phyloP scores from a whole-genome alignment of 352 stramenopile genomes.

The Phytophthora brassicae region DNA sequence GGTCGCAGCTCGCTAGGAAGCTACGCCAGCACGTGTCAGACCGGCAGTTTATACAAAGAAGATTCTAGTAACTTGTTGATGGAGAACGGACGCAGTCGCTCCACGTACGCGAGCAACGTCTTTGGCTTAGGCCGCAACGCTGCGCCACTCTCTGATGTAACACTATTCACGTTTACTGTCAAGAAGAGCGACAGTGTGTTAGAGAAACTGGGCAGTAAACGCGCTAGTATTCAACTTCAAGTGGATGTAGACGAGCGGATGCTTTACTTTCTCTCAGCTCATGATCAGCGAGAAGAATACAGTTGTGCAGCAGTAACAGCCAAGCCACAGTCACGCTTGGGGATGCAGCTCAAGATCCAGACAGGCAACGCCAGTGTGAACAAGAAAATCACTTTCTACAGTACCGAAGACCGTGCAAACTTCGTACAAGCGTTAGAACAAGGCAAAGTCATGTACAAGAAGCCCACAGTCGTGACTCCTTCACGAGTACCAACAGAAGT shows the following conservation, averaged over 20 bases:
- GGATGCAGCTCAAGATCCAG: slow-evolving; percentile 88
- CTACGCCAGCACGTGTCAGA: slow-evolving; percentile 32
- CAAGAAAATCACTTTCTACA: slow-evolving; percentile 88
- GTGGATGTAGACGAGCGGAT: slow-evolving; percentile 84
- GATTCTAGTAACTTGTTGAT: slow-evolving; percentile 46
- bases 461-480: slow-evolving; percentile 21
- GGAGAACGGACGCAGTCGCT: slow-evolving; percentile 70
- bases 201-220: slow-evolving; percentile 81
- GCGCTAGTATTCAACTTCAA: slow-evolving; percentile 79
- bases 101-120: slow-evolving; percentile 64
- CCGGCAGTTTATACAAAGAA: slow-evolving; percentile 41
- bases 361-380: slow-evolving; percentile 69
- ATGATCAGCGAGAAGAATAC: slow-evolving; percentile 78
- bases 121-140: slow-evolving; percentile 69
- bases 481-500: slow-evolving; percentile 27
- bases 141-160: slow-evolving; percentile 60
- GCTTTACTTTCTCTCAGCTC: slow-evolving; percentile 79
- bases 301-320: slow-evolving; percentile 79
- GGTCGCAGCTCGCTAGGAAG: slow-evolving; percentile 53
- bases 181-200: slow-evolving; percentile 86
- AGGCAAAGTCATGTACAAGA: slow-evolving; percentile 84
- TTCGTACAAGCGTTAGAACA: slow-evolving; percentile 83
- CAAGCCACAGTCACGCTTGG: slow-evolving; percentile 69
- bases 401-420: slow-evolving; percentile 76
- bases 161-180: slow-evolving; percentile 85